Evolutionary conservation across 2,329 filamentous ascomycete genomes (phyloP).

Genomic region (Drechslerella coelobrocha): DNA sequence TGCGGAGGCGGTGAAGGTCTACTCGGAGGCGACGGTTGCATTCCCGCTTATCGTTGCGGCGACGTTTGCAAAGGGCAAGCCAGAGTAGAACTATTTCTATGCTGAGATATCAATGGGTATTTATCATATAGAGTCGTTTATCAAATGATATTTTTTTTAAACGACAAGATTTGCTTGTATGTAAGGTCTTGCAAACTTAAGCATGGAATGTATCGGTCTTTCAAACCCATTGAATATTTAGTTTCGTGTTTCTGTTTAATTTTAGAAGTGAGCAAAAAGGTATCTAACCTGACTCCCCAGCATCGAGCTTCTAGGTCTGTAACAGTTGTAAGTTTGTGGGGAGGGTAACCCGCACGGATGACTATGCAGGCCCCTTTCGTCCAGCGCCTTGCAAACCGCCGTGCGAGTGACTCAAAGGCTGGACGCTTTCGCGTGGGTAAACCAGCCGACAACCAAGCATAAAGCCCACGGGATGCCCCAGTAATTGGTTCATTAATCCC

Average conservation of each 20-base stretch:
- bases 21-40: slow-evolving; percentile 71
- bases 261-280: too few species aligned
- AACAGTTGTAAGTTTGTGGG: too few species aligned
- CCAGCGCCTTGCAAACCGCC: slow-evolving; percentile 20
- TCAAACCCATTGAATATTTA: too few species aligned
- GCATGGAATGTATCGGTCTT: too few species aligned
- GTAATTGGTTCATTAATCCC: neutral
- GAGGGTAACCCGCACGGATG: neutral
- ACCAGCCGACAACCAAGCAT: neutral
- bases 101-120: neutral
- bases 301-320: too few species aligned
- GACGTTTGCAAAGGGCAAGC: slow-evolving; percentile 65
- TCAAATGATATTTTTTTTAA: too few species aligned
- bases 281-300: too few species aligned
- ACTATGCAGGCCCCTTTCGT: slow-evolving; percentile 13
- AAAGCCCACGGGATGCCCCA: neutral
- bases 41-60: slow-evolving; percentile 73
- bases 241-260: too few species aligned
- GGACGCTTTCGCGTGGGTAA: neutral
- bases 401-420: slow-evolving; percentile 8
- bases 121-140: neutral
- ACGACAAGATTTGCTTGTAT: too few species aligned
- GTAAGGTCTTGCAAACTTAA: too few species aligned
- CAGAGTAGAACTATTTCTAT: slow-evolving; percentile 9
- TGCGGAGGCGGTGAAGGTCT: slow-evolving; percentile 80